Conservation (phyloP, 306 rosid species). For the Cicer cuneatum region DNA sequence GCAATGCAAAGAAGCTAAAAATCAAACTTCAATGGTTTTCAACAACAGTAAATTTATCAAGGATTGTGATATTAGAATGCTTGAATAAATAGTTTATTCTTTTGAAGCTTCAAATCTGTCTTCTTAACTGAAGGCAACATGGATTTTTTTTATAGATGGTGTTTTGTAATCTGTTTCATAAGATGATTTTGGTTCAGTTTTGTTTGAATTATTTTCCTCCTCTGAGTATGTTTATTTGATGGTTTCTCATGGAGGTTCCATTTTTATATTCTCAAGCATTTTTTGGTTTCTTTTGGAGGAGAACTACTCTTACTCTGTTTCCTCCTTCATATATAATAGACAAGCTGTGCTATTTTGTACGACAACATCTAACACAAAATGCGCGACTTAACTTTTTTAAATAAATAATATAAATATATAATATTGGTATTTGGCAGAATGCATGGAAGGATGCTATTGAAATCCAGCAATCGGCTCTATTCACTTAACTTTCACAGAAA, state of each 20-base stretch:
- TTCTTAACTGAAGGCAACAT: neutral
- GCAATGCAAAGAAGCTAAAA: constrained; percentile 5
- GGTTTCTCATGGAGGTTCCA: constrained; percentile 9
- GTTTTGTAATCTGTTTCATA: neutral
- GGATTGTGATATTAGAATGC: neutral
- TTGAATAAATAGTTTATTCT: neutral
- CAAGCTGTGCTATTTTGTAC: neutral
- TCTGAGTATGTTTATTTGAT: constrained; percentile 23
- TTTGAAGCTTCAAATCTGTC: neutral
- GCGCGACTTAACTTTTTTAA: neutral
- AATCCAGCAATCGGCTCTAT: neutral
- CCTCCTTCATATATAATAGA: neutral
- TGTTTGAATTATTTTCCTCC: neutral
- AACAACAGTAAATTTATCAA: constrained; percentile 18
- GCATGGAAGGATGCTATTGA: neutral
- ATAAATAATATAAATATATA: neutral
- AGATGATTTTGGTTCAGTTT: neutral
- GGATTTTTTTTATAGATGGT: neutral
- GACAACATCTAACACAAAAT: neutral
- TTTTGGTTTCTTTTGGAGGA: neutral
- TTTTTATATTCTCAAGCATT: neutral
- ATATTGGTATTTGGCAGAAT: neutral
- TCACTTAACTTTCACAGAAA: neutral
- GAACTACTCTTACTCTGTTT: neutral
- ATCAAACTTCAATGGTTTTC: neutral